Evolutionary conservation across 2,329 filamentous ascomycete species (phyloP), one percentile per base, ranked within the genome.

Genomic region (Trichophyton schoenleinii): DNA sequence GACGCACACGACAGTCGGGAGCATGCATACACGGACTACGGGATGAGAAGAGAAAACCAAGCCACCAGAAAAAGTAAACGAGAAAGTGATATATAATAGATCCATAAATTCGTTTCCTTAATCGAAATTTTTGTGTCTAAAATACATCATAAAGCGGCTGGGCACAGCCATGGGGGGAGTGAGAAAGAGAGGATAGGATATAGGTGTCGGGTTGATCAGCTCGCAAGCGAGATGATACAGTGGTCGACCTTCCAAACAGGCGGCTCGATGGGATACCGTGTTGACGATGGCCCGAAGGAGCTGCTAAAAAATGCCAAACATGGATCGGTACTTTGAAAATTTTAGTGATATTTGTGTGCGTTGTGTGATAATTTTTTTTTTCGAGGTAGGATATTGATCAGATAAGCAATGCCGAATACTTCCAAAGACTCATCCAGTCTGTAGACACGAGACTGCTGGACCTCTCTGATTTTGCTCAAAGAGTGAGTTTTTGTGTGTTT

Each of bases 381-480:
- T 28, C 22, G 9, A 55, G 6, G 44, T 49, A 59, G 41, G 20
- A 59, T 46, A 48, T 31, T 59, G 44, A 59, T 48, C 44, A 59
- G 11, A 22, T 34, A 59, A 52, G 22, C 9, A 58, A 57, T 58
- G 31, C 20, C 28, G 31, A 61, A 49, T 48, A 48, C 59, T 57
- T 38, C 44, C 22, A 36, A 44, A 55, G 25, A 34, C 36, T 55
- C 36, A 57, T 44, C 44, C 38, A 46, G 41, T 48, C 58, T 15
- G 9, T 11, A 18, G 44, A n/a, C 41, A 44, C 41, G n/a, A 42
- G 38, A 49, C 41, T 42, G 38, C 20, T 49, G 28, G 44, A 41
- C 42, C 36, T 34, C 55, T 31, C 42, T 44, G 25, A 20, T 13
- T 38, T 11, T 28, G 52, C 52, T 49, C 11, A 63, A 68, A 68